Conservation (phyloP, 139 green algal genomes). For the Desmodesmus armatus region DNA sequence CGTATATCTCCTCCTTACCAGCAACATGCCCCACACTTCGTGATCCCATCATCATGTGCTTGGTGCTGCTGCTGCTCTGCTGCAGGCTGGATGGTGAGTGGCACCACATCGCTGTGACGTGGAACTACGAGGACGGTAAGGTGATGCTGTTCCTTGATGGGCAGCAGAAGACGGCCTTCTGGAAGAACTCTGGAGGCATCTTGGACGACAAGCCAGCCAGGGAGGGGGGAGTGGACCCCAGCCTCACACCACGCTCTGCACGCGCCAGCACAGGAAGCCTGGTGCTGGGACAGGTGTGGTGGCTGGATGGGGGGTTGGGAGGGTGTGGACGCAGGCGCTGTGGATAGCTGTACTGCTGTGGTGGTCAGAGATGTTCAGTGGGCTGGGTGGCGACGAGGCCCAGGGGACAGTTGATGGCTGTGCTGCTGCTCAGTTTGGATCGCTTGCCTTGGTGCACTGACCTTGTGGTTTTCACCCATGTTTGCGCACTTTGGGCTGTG, state of each 20-base stretch:
- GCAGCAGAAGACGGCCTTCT: slow-evolving; percentile 66
- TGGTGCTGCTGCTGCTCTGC: not conserved
- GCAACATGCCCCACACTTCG: not conserved
- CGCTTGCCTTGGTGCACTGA: no score
- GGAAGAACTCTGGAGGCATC: slow-evolving; percentile 51
- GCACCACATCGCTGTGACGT: slow-evolving; percentile 89
- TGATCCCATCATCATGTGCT: not conserved
- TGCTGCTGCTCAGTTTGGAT: no score
- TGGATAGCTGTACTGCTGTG: no score
- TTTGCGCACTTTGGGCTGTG: no score
- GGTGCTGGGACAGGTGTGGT: slow-evolving; percentile 72
- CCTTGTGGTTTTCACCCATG: no score
- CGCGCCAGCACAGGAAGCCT: slow-evolving; percentile 69
- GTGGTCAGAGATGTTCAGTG: not conserved
- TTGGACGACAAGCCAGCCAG: slow-evolving; percentile 53
- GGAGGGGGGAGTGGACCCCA: slow-evolving; percentile 71
- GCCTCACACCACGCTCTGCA: slow-evolving; percentile 58
- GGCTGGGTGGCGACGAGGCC: not conserved
- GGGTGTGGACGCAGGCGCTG: no score
- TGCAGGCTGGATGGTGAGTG: slow-evolving; percentile 80
- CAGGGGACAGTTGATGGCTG: no score
- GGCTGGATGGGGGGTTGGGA: no score
- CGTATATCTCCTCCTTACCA: not conserved
- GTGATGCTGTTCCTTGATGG: slow-evolving; percentile 84
- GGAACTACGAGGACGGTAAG: slow-evolving; percentile 69